Evolutionary conservation across 139 green algal species (phyloP).

Genomic region (Chlamydomonas sp.): DNA sequence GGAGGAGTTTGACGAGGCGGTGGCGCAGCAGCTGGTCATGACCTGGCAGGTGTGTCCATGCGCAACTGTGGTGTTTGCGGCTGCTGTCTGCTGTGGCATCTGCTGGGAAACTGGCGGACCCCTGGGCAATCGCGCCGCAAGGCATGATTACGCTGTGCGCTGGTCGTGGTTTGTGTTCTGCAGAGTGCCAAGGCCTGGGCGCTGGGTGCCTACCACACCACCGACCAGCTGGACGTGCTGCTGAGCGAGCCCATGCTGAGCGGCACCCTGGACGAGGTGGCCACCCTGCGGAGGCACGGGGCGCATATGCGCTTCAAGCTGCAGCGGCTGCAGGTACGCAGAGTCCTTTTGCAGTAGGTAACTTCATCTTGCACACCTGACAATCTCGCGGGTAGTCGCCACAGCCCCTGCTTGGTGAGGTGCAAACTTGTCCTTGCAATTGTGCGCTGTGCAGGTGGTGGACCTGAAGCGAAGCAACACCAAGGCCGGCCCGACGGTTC

Average conservation of each 20-base stretch:
- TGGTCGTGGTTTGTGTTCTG: not conserved
- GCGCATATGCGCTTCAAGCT: constrained; percentile 65
- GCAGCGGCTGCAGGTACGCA: constrained; percentile 7
- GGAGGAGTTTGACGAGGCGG: not conserved
- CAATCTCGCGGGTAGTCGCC: not conserved
- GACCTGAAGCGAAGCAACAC: not conserved
- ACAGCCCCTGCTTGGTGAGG: not conserved
- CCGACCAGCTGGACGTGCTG: constrained; percentile 44
- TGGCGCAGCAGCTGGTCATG: constrained; percentile 1
- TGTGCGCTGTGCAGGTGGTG: not conserved
- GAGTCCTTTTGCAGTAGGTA: not conserved
- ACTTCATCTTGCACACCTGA: not conserved
- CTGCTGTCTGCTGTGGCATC: too few relatives aligned
- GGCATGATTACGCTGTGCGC: not conserved
- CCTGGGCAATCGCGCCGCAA: not conserved
- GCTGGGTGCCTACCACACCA: constrained; percentile 62
- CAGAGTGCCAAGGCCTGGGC: constrained; percentile 73
- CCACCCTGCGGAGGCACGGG: constrained; percentile 56
- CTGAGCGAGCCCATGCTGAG: constrained; percentile 70
- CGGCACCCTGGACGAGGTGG: constrained; percentile 56
- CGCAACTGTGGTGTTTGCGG: too few relatives aligned
- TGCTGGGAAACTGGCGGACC: not conserved
- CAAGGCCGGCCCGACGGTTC: not conserved
- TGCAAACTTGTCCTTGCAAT: not conserved
- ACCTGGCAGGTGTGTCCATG: constrained; percentile 17